These are phyloP conservation scores for Phytophthora pisi DNA, from an alignment of 352 stramenopile genomes.

Conservation along the genomic window DNA sequence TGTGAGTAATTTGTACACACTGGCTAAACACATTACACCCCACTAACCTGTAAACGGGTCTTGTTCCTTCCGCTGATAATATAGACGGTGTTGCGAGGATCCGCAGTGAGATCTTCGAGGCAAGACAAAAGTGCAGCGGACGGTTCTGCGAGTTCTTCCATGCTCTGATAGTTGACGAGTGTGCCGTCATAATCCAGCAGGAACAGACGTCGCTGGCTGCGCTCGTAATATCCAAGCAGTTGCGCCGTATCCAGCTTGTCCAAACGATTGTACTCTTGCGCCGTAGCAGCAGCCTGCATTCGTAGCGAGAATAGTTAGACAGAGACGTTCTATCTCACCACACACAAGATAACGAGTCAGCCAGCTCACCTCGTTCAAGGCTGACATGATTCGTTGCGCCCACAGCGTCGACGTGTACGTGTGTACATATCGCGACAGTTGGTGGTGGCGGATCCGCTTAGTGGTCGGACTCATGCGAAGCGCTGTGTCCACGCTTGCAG, in stretches of 20 bases:
- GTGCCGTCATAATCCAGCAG: conserved; percentile 89
- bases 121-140: conserved; percentile 62
- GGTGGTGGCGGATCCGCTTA: conserved; percentile 87
- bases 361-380: conserved; percentile 60
- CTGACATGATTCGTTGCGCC: conserved; percentile 86
- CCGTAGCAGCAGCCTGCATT: conserved; percentile 57
- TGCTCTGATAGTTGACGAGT: conserved; percentile 81
- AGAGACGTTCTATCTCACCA: background rate
- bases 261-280: conserved; percentile 87
- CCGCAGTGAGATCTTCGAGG: conserved; percentile 67
- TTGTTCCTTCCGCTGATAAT: conserved; percentile 89
- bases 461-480: conserved; percentile 88
- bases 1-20: conserved; percentile 11
- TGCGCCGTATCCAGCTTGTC: conserved; percentile 86
- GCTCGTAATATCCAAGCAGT: conserved; percentile 83
- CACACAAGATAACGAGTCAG: background rate
- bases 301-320: background rate
- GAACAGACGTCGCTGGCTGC: conserved; percentile 81
- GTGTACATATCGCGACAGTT: conserved; percentile 87
- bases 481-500: conserved; percentile 81
- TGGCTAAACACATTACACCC: background rate
- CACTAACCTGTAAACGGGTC: conserved; percentile 50
- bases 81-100: conserved; percentile 85
- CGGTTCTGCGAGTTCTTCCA: conserved; percentile 71
- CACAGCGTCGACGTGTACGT: conserved; percentile 90